A percentile compares a stretch with the other conserved stretches of the same genome.
phyloP scores from a whole-genome alignment of 2,329 filamentous ascomycete genomes.

The Chaetothyriales sp. region DNA sequence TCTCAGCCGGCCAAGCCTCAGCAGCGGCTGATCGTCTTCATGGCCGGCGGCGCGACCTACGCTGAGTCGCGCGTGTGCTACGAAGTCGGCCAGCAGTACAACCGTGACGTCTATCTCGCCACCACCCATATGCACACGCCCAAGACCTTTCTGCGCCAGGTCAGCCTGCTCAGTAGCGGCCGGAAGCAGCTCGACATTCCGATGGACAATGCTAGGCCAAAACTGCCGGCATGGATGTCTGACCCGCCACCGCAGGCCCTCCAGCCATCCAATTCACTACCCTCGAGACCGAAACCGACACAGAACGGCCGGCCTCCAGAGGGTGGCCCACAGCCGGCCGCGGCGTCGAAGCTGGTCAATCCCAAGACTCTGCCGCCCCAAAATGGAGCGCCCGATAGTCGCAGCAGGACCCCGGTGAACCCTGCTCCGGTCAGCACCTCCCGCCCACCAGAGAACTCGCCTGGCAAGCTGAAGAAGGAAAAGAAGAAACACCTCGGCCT shows the following conservation, averaged over 20 bases:
- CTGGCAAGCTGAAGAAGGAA: constrained; percentile 39
- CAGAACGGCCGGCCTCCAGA: constrained; percentile 8
- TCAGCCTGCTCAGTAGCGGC: constrained; percentile 63
- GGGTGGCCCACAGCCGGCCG: constrained; percentile 5
- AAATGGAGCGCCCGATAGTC: constrained; percentile 17
- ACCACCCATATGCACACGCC: constrained; percentile 90
- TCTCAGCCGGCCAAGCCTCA: constrained; percentile 61
- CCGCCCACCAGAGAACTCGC: constrained; percentile 7
- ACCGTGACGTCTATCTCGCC: constrained; percentile 71
- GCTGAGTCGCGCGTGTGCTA: constrained; percentile 83
- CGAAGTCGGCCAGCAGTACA: constrained; percentile 57
- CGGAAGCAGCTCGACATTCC: constrained; percentile 66
- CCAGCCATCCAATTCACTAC: constrained; percentile 3
- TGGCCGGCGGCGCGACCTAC: constrained; percentile 90
- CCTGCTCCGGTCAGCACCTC: constrained; percentile 1
- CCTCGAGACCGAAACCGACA: constrained; percentile 8
- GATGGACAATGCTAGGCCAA: constrained; percentile 61
- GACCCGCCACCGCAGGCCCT: constrained; percentile 35
- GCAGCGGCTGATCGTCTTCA: constrained; percentile 82
- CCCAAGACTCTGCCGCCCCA: constrained; percentile 13
- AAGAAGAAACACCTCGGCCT: constrained; percentile 40
- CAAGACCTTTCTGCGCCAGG: constrained; percentile 63
- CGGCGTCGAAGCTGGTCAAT: constrained; percentile 16
- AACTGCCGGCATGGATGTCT: constrained; percentile 66
- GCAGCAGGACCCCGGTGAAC: neutral